Evolutionary conservation across 371 early-diverging fungal genomes (phyloP).

Genomic region (Phascolomyces articulosus): DNA sequence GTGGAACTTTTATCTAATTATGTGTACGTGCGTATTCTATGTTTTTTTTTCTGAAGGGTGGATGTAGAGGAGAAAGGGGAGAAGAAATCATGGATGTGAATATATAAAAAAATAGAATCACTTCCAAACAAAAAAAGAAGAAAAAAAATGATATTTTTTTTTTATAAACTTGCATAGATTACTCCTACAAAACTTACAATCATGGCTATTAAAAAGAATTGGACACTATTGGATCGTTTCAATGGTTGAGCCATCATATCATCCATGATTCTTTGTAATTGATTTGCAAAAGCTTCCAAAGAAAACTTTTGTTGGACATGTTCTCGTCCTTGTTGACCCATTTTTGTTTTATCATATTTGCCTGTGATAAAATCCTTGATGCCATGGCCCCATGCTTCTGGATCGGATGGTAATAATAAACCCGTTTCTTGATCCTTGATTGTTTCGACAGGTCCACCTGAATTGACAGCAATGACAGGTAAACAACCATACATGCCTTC

Average conservation of each 20-base stretch:
- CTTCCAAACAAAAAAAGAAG: too few species aligned
- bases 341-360: constrained; percentile 32
- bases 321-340: constrained; percentile 69
- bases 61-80: too few species aligned
- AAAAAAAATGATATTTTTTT: too few species aligned
- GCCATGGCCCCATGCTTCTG: constrained; percentile 68
- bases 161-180: not conserved
- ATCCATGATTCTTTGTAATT: constrained; percentile 34
- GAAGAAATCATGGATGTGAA: too few species aligned
- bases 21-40: too few species aligned
- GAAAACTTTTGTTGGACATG: constrained; percentile 71
- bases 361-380: constrained; percentile 49
- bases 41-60: too few species aligned
- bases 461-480: constrained; percentile 89
- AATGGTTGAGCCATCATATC: constrained; percentile 1
- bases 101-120: too few species aligned
- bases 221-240: not conserved
- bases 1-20: too few species aligned
- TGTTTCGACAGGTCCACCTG: constrained; percentile 88
- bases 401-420: constrained; percentile 64
- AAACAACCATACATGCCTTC: constrained; percentile 92
- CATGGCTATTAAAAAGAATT: not conserved
- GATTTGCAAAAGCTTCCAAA: constrained; percentile 66
- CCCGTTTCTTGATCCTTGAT: constrained; percentile 80
- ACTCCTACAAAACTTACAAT: not conserved